Base-by-base conservation (phyloP, 352 stramenopile species). In the Globisporangium takayamanum region DNA sequence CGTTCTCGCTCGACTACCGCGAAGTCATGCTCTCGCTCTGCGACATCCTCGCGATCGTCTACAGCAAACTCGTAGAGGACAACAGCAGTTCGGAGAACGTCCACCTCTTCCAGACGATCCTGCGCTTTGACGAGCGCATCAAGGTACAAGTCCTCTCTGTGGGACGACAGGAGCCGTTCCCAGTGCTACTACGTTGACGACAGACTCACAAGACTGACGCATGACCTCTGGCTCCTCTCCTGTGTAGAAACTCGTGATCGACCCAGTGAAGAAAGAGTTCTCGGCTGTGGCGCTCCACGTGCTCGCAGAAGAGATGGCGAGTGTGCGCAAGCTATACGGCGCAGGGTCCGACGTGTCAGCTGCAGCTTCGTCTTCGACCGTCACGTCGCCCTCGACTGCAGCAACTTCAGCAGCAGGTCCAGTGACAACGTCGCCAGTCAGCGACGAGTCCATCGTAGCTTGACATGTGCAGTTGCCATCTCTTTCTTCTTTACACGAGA, bases 221-320 rank as follows among this genome's bases (percentile, higher is more conserved):
- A 55, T 47, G 14, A 16, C 59, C 18, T 44, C 22, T 22, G 22
- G 22, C 22, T 22, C 22, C 22, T 22, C 22, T 22, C 55, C 28
- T 25, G 39, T 6, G 22, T 62, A 92, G 82, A 94, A 94, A 89
- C 68, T 91, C 25, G 75, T 94, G 50, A 84, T 94, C 28, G 82
- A 92, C 33, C 78, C 80, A 2, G 70, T 91, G 11, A 89, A 88
- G 59, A 92, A 92, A 52, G 82, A 94, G 41, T 89, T 92, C 53
- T 81, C 77, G 5, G 70, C 67, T 0, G 74, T 91, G 33, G 80
- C 84, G 1, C 59, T 69, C 25, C 70, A 72, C 33, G 70, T 89
- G 10, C 67, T 94, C 36, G 62, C 69, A 0, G 73, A 88, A 15
- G 81, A 94, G 53, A 76, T 92, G 50, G 62, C 67, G 28, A 54